phyloP scores from a whole-genome alignment of 208 protist genomes.

The Leishmania guyanensis region DNA sequence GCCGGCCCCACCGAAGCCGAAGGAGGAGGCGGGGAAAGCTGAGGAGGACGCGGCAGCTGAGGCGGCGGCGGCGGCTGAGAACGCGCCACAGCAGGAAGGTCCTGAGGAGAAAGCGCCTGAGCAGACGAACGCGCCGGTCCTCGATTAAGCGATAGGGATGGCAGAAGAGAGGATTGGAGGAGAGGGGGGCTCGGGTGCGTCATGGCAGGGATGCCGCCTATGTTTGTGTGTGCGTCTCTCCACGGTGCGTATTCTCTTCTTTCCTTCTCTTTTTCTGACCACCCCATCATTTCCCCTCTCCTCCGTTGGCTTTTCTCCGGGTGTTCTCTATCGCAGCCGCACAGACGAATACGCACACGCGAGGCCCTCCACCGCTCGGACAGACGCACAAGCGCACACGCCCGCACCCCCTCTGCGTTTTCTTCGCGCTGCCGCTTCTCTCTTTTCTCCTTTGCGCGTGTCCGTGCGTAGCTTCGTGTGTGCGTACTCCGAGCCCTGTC shows the following conservation, averaged over 20 bases:
- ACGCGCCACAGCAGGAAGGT: slow-evolving; percentile 6
- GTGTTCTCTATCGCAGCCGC: not conserved
- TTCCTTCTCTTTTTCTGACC: not conserved
- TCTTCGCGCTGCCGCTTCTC: not conserved
- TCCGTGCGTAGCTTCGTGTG: not conserved
- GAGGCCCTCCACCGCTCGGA: not conserved
- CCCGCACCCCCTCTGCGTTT: not conserved
- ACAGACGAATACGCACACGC: not conserved
- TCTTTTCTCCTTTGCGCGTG: not conserved
- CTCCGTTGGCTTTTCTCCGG: not conserved
- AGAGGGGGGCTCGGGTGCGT: not conserved
- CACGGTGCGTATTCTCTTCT: not conserved
- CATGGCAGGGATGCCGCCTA: not conserved
- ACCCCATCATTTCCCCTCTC: not conserved
- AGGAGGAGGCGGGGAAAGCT: slow-evolving; percentile 30
- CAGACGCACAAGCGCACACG: not conserved
- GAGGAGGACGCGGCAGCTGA: slow-evolving; percentile 36
- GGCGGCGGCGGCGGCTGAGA: slow-evolving; percentile 7
- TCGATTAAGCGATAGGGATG: slow-evolving; percentile 37
- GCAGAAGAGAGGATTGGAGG: not conserved
- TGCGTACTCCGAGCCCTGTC: not conserved
- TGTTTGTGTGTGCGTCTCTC: slow-evolving; percentile 3
- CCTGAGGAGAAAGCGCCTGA: slow-evolving; percentile 34
- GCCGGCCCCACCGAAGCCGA: slow-evolving; percentile 53
- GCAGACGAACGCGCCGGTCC: slow-evolving; percentile 19